phyloP scores from a whole-genome alignment of 1,284 basidiomycete genomes.

The Ustilago tritici region DNA sequence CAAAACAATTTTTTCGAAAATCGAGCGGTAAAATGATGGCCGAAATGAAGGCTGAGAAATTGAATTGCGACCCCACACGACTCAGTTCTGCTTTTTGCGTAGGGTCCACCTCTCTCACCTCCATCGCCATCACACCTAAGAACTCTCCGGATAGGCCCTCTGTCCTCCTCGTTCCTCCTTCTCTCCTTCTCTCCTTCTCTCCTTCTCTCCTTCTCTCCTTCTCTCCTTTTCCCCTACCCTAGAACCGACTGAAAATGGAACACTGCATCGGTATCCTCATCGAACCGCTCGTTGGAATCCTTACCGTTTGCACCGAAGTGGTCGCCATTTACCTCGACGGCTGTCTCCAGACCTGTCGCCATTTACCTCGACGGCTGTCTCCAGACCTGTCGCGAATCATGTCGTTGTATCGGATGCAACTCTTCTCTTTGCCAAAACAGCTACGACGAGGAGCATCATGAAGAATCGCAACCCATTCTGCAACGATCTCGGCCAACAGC shows the following conservation, averaged over 20 bases:
- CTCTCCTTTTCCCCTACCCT: too few relatives aligned
- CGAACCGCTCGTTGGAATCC: constrained; percentile 29
- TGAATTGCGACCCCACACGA: not conserved
- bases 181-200: not conserved
- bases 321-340: constrained; percentile 40
- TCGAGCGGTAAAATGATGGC: not conserved
- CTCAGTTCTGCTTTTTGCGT: not conserved
- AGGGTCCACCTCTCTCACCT: constrained; percentile 22
- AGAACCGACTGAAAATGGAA: constrained; percentile 22
- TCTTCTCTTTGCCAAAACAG: constrained; percentile 13
- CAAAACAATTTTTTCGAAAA: not conserved
- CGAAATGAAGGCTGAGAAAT: constrained; percentile 3
- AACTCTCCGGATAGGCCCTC: too few relatives aligned
- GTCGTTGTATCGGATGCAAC: constrained; percentile 29
- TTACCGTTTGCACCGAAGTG: constrained; percentile 37
- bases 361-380: constrained; percentile 45
- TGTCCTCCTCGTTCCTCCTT: not conserved
- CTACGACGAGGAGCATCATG: constrained; percentile 10
- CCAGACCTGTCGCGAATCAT: constrained; percentile 44
- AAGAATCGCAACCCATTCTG: constrained; percentile 33
- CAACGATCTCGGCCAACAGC: constrained; percentile 15
- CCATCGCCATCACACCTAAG: not conserved
- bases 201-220: not conserved
- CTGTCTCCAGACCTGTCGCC: constrained; percentile 42
- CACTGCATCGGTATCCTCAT: constrained; percentile 31